phyloP scores from a whole-genome alignment of 139 green algal genomes.

The Protoeuglena noctilucae region DNA sequence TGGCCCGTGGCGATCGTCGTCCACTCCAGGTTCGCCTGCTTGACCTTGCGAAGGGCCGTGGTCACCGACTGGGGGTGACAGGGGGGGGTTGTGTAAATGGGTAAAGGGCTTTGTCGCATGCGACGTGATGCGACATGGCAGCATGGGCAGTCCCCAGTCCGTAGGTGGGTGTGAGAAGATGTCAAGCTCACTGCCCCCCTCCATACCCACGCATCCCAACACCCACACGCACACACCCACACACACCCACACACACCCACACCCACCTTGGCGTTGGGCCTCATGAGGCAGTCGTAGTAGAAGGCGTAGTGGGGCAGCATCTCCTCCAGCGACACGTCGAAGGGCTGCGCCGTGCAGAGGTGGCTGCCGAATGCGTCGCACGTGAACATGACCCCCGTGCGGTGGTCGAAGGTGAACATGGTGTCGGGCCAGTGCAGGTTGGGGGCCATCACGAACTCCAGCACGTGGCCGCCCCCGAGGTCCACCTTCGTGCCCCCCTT shows the following conservation, averaged over 20 bases:
- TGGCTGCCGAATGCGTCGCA: constrained; percentile 94
- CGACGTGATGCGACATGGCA: too few relatives aligned
- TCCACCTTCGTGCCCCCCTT: constrained; percentile 81
- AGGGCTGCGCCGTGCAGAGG: constrained; percentile 72
- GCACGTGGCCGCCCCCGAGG: constrained; percentile 61
- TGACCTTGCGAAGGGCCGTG: constrained; percentile 70
- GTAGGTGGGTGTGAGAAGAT: too few relatives aligned
- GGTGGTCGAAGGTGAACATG: constrained; percentile 84
- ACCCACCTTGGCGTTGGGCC: constrained; percentile 80
- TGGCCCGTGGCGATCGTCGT: constrained; percentile 72
- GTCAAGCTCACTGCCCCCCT: too few relatives aligned
- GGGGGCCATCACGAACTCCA: constrained; percentile 92
- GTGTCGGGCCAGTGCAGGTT: constrained; percentile 95
- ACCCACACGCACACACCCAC: too few relatives aligned
- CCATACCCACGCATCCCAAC: too few relatives aligned
- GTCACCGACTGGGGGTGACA: too few relatives aligned
- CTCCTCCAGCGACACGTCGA: constrained; percentile 25
- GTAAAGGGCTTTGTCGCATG: too few relatives aligned
- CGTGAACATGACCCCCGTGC: constrained; percentile 80
- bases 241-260: too few relatives aligned
- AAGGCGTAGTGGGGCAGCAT: constrained; percentile 62
- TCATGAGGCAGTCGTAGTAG: constrained; percentile 98
- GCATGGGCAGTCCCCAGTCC: too few relatives aligned
- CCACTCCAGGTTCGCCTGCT: not conserved
- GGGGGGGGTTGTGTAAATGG: too few relatives aligned